phyloP scores from a whole-genome alignment of 2,329 filamentous ascomycete genomes.

The Claviceps arundinis region DNA sequence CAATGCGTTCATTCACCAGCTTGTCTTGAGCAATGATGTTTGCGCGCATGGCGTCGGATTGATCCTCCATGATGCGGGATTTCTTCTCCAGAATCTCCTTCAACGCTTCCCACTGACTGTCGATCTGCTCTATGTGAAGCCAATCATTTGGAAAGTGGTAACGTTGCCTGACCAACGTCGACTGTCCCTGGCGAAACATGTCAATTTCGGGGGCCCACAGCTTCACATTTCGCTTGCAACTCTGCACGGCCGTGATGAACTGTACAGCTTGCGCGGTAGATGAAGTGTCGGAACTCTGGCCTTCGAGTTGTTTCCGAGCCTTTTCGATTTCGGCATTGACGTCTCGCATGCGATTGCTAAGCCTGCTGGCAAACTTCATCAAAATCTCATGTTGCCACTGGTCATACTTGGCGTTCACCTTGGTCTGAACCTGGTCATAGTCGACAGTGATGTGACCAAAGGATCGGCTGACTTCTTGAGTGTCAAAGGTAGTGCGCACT shows the following conservation, averaged over 20 bases:
- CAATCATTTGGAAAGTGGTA: slow-evolving; percentile 91
- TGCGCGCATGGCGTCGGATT: slow-evolving; percentile 84
- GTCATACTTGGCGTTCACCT: slow-evolving; percentile 98
- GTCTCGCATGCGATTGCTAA: slow-evolving; percentile 83
- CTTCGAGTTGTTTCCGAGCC: slow-evolving; percentile 78
- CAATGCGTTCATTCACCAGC: slow-evolving; percentile 77
- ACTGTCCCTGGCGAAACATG: slow-evolving; percentile 89
- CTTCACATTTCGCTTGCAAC: slow-evolving; percentile 87
- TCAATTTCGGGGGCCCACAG: slow-evolving; percentile 93
- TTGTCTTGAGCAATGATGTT: slow-evolving; percentile 94
- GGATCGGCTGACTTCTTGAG: slow-evolving; percentile 79
- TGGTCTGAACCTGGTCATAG: slow-evolving; percentile 96
- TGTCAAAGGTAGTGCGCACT: slow-evolving; percentile 91
- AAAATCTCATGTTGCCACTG: slow-evolving; percentile 98
- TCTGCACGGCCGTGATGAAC: slow-evolving; percentile 96
- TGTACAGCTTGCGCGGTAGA: slow-evolving; percentile 95
- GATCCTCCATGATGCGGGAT: slow-evolving; percentile 89
- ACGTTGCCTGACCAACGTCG: slow-evolving; percentile 76
- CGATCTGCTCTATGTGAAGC: slow-evolving; percentile 91
- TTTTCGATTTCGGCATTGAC: slow-evolving; percentile 86
- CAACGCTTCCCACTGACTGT: slow-evolving; percentile 87
- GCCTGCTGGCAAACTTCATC: slow-evolving; percentile 78
- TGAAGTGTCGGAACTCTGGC: slow-evolving; percentile 81
- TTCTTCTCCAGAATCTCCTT: slow-evolving; percentile 88
- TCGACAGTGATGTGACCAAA: slow-evolving; percentile 94